Base-by-base conservation (phyloP, 1,284 basidiomycete genomes). In the Trichosporon inkin region DNA sequence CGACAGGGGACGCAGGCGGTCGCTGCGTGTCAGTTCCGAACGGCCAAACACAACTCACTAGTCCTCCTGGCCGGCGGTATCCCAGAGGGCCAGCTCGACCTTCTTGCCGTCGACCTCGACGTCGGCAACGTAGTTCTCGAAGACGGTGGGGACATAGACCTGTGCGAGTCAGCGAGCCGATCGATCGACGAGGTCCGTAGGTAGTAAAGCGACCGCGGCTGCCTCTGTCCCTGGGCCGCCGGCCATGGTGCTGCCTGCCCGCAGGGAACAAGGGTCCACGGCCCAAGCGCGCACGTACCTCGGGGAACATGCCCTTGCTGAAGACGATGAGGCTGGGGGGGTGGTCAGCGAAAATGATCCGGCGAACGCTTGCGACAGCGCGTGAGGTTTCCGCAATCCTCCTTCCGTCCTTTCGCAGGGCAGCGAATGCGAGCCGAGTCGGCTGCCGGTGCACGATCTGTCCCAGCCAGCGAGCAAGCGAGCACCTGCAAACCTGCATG, bases 71-170 rank as follows among this genome's bases (percentile, higher is more conserved):
- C 92, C 92, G 24, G 92, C 91, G 62, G 92, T 95, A 88, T 95
- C 92, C 92, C 92, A 94, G 65, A 95, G 82, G 32, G 92, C 91
- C 66, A 95, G 83, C 78, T 95, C 92, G 68, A 95, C 89, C 78
- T 90, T 88, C 80, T 91, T 92, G 68, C 88, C 88, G 72, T 92
- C 90, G 59, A 92, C 90, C 77, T 92, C 89, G 61, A 92, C 89
- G 76, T 92, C 89, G 67, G 88, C 88, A 55, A 91, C 90, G 72
- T 92, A 81, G 73, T 81, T 81, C 81, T 94, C 92, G 69, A 94
- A 94, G 53, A 94, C 91, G 62, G 92, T 94, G 49, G 92, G 91
- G 65, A 93, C 88, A 77, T 93, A 93, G 67, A 92, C 90, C 88
- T 92, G 69, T 57, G 20, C 32, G 0, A 53, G 57, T 55, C 55